phyloP scores from a whole-genome alignment of 2,329 filamentous ascomycete species.

The Botrytis pseudocinerea region DNA sequence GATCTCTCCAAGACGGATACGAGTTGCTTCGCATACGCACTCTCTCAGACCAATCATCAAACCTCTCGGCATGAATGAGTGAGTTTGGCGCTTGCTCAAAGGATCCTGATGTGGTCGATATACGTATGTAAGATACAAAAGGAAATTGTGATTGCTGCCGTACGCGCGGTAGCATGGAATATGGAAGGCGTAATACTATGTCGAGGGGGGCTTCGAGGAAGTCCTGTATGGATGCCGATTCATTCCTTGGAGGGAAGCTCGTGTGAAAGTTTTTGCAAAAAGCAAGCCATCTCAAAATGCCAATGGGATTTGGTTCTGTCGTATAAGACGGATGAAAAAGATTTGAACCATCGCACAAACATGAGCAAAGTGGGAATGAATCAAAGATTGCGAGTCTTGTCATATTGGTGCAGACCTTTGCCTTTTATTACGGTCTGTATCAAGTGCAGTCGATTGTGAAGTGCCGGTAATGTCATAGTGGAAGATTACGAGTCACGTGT shows the following conservation, averaged over 20 bases:
- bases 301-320: not conserved
- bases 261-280: not conserved
- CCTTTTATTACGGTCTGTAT: not conserved
- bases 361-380: not conserved
- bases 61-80: not conserved
- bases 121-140: not conserved
- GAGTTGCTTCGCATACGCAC: not conserved
- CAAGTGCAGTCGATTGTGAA: not conserved
- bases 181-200: not conserved
- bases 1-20: not conserved
- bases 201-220: not conserved
- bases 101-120: not conserved
- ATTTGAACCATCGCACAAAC: not conserved
- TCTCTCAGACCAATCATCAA: not conserved
- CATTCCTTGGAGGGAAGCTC: not conserved
- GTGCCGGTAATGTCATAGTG: not conserved
- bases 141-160: not conserved
- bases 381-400: not conserved
- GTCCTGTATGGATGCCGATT: not conserved
- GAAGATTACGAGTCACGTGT: not conserved
- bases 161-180: no score
- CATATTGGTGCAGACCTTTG: not conserved
- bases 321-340: not conserved
- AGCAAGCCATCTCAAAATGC: not conserved
- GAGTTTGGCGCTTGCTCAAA: not conserved